Evolutionary conservation across 2,329 filamentous ascomycete genomes (phyloP).

Genomic region (Coccinonectria pachysandricola): DNA sequence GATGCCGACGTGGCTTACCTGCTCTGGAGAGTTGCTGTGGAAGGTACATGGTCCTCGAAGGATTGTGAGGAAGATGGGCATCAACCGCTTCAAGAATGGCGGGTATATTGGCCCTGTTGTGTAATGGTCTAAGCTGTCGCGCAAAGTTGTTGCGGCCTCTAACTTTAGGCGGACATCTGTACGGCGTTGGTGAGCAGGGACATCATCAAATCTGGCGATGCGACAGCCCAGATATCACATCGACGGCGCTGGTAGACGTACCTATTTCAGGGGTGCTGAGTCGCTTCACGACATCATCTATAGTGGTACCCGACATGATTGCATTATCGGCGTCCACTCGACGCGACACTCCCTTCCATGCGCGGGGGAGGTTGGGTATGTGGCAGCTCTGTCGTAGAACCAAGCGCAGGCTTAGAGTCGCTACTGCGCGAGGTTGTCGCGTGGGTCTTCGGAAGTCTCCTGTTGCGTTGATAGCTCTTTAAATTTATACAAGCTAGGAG

Average conservation of each 20-base stretch:
- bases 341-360: constrained; percentile 26
- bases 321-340: constrained; percentile 34
- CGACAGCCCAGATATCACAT: too few species aligned
- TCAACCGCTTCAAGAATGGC: constrained; percentile 73
- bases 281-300: constrained; percentile 55
- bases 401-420: constrained; percentile 9
- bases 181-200: constrained; percentile 5
- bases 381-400: too few species aligned
- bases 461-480: too few species aligned
- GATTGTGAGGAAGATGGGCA: constrained; percentile 82
- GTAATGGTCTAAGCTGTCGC: constrained; percentile 87
- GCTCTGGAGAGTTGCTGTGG: constrained; percentile 79
- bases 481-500: too few species aligned
- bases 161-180: constrained; percentile 73
- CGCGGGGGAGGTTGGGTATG: constrained; percentile 18
- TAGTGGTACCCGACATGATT: constrained; percentile 49
- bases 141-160: constrained; percentile 73
- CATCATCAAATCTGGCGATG: constrained; percentile 5
- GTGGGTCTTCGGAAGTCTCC: constrained; percentile 6
- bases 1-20: constrained; percentile 42
- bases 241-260: too few species aligned
- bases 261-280: constrained; percentile 46
- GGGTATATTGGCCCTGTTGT: constrained; percentile 67
- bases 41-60: constrained; percentile 82
- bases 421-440: constrained; percentile 16